Base-by-base conservation (phyloP, 2,329 filamentous ascomycete genomes). In the Delphinella strobiligena region DNA sequence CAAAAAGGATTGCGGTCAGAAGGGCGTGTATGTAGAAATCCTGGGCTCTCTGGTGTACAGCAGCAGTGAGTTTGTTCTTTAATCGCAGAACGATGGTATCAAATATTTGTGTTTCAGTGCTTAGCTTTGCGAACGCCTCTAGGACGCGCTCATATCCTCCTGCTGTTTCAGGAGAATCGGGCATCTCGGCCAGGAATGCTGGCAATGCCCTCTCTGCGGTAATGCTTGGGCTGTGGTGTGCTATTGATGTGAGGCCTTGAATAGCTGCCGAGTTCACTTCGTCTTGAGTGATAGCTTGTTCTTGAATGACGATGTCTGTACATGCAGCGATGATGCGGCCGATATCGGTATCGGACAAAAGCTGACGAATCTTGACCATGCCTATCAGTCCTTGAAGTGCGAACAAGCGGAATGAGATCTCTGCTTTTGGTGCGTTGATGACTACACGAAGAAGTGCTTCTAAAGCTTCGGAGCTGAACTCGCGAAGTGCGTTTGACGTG, bases 201-300 rank as follows among this genome's bases (percentile, higher is more conserved):
- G 78, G 78, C 49, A 82, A 75, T 0, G 76, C 75, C 41, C 76
- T 75, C 34, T 78, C 70, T 49, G 78, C 71, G 19, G 82, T 73
- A 9, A 78, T 58, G 34, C 70, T 67, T 14, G 77, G 74, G 49
- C 76, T 78, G 43, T 75, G 67, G 44, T 71, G 71, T 5, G 78
- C 78, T 31, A 81, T 68, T 24, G 76, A 69, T 3, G 74, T 67
- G 33, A 82, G 63, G 17, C 71, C 68, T 24, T 63, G 59, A 43
- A 80, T 72, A 4, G 76, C 73, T 45, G 72, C 67, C 43, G 69
- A 64, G 45, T 74, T 74, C 24, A 79, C 59, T 43, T 76, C 69
- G 39, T 71, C 68, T 37, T 71, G 68, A 8, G 69, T 68, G 34
- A 69, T 62, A 1, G 69, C 66, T 37, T 74, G 68, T 48, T 78